phyloP scores from a whole-genome alignment of 768 basidiomycete genomes.

The Rickenella mellea region DNA sequence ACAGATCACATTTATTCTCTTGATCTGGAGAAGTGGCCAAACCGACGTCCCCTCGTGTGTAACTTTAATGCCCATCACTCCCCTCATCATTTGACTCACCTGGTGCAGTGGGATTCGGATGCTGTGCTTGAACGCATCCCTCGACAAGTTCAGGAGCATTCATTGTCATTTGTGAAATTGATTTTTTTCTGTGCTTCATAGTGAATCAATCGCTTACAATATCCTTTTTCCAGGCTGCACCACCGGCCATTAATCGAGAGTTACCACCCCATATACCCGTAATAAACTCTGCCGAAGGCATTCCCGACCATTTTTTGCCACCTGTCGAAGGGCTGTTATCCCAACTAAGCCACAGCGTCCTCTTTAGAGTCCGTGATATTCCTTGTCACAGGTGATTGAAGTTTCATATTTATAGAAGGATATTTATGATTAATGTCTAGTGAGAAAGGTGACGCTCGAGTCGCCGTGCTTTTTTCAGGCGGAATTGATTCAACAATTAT shows the following conservation, averaged over 20 bases:
- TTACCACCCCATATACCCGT: constrained; percentile 34
- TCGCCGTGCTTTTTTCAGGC: constrained; percentile 90
- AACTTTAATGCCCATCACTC: not conserved
- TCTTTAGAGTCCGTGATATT: constrained; percentile 58
- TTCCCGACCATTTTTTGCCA: constrained; percentile 33
- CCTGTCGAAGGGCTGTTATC: constrained; percentile 42
- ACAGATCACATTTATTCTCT: constrained; percentile 50
- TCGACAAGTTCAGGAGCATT: no score
- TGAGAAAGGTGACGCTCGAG: constrained; percentile 34
- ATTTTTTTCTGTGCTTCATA: not conserved
- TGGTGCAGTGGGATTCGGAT: no score
- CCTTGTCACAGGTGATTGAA: constrained; percentile 34
- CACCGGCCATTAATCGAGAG: constrained; percentile 33
- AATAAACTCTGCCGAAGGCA: constrained; percentile 24
- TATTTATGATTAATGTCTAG: constrained; percentile 10
- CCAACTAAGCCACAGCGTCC: constrained; percentile 58
- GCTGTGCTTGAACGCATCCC: no score
- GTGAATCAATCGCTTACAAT: constrained; percentile 4
- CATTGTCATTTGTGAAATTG: constrained; percentile 15
- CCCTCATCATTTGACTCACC: no score
- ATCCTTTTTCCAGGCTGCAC: constrained; percentile 28
- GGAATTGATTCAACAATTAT: constrained; percentile 89
- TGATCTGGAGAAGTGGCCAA: constrained; percentile 35
- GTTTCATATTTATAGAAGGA: constrained; percentile 1
- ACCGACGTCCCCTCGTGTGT: no score